A percentile compares a stretch with the other conserved stretches of the same genome.
Conservation (phyloP, 345 rosid species). For the Melaleuca alternifolia region DNA sequence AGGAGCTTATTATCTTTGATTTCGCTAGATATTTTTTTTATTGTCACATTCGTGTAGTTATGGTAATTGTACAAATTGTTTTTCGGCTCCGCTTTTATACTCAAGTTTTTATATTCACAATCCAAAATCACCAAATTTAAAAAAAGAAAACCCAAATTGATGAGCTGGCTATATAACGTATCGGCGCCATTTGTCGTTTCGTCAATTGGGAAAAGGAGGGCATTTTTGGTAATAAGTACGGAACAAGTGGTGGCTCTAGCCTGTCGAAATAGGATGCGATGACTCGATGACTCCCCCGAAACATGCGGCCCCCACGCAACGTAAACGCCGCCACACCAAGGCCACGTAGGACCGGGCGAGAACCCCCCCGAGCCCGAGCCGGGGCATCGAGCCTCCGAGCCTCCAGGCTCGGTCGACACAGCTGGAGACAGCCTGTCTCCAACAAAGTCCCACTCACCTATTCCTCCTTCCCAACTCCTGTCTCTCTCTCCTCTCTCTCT, state of each 20-base stretch:
- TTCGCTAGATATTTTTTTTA: neutral
- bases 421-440: slow-evolving; percentile 99
- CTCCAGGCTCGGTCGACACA: slow-evolving; percentile 53
- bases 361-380: neutral
- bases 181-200: neutral
- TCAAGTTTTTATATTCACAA: neutral
- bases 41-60: neutral
- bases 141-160: neutral
- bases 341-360: slow-evolving; percentile 25
- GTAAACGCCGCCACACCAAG: neutral
- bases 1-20: neutral
- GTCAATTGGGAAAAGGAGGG: neutral
- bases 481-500: neutral
- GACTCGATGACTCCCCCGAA: neutral
- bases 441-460: slow-evolving; percentile 82
- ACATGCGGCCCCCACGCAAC: neutral
- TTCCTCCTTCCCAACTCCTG: slow-evolving; percentile 20
- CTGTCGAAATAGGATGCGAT: neutral
- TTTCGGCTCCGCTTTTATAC: neutral
- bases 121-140: neutral
- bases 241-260: neutral
- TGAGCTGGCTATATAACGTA: neutral
- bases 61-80: neutral
- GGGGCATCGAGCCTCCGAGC: slow-evolving; percentile 12
- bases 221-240: neutral